These are phyloP conservation scores for Wolfiporia cocos DNA, from an alignment of 1,284 basidiomycete species.

Conservation along the genomic window DNA sequence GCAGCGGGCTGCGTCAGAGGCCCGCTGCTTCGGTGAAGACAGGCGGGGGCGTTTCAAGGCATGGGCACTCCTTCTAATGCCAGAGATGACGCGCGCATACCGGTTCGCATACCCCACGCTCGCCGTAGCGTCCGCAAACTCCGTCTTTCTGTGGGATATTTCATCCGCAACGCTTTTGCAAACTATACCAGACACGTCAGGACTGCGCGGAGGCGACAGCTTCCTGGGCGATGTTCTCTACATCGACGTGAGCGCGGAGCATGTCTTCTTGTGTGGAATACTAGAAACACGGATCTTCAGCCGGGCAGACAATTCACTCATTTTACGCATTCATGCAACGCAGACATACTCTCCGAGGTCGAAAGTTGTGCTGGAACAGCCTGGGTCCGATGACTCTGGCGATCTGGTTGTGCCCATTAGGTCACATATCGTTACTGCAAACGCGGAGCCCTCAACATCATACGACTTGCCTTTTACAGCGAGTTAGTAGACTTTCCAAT, in stretches of 20 bases:
- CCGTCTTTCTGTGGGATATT: conserved; percentile 57
- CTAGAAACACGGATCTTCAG: conserved; percentile 46
- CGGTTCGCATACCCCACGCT: conserved; percentile 65
- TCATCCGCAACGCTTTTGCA: conserved; percentile 39
- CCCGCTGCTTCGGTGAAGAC: conserved; percentile 1
- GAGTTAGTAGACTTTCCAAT: too few species aligned
- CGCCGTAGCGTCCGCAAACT: conserved; percentile 36
- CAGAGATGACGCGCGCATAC: conserved; percentile 47
- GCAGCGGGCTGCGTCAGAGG: conserved; percentile 26
- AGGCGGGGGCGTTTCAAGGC: conserved; percentile 47
- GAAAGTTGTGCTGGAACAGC: conserved; percentile 6
- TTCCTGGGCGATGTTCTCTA: conserved; percentile 45
- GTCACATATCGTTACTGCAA: neutral
- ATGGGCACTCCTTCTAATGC: conserved; percentile 47
- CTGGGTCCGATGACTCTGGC: conserved; percentile 1
- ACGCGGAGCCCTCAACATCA: too few species aligned
- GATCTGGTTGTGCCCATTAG: neutral
- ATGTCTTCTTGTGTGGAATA: conserved; percentile 56
- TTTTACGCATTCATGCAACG: conserved; percentile 35
- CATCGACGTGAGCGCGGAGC: conserved; percentile 55
- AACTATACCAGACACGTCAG: conserved; percentile 39
- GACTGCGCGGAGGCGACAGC: conserved; percentile 8
- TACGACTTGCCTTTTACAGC: too few species aligned
- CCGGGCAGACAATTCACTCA: conserved; percentile 36
- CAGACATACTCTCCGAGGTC: conserved; percentile 21